Percentiles rank a stretch among this genome's conserved stretches.
These are phyloP conservation scores for Yarrowia sp. DNA, from an alignment of 805 yeast genomes.

Conservation along the genomic window DNA sequence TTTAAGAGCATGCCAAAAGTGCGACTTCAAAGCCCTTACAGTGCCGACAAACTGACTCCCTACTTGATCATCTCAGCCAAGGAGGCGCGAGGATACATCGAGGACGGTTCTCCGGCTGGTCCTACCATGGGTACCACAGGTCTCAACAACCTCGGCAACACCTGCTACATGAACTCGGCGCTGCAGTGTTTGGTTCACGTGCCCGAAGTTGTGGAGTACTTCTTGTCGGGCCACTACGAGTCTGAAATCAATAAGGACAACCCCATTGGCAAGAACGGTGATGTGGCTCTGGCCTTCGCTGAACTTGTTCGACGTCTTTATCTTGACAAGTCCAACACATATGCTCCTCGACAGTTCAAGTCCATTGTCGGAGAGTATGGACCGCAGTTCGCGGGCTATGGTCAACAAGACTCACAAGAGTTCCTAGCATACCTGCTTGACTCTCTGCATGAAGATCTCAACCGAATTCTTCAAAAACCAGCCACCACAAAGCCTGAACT, in stretches of 20 bases:
- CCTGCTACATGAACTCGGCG: conserved; percentile 94
- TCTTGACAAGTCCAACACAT: conserved; percentile 36
- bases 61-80: background rate
- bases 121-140: conserved; percentile 52
- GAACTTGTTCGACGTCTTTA: conserved; percentile 60
- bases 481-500: conserved; percentile 82
- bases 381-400: conserved; percentile 71
- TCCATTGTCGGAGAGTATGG: conserved; percentile 73
- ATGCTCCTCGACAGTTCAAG: conserved; percentile 75
- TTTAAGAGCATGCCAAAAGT: background rate
- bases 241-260: conserved; percentile 69
- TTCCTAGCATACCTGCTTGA: conserved; percentile 83
- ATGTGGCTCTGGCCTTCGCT: conserved; percentile 75
- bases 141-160: conserved; percentile 73
- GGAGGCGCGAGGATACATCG: conserved; percentile 9
- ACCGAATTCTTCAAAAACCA: conserved; percentile 78
- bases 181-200: conserved; percentile 78
- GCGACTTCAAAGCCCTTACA: background rate
- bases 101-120: background rate
- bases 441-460: conserved; percentile 88
- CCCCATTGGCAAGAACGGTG: conserved; percentile 84
- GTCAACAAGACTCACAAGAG: conserved; percentile 94
- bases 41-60: background rate
- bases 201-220: conserved; percentile 77
- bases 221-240: conserved; percentile 56